Evolutionary conservation across 2,329 filamentous ascomycete species (phyloP), one percentile per base, ranked within the genome.

Genomic region (Magnaporthiopsis poae): DNA sequence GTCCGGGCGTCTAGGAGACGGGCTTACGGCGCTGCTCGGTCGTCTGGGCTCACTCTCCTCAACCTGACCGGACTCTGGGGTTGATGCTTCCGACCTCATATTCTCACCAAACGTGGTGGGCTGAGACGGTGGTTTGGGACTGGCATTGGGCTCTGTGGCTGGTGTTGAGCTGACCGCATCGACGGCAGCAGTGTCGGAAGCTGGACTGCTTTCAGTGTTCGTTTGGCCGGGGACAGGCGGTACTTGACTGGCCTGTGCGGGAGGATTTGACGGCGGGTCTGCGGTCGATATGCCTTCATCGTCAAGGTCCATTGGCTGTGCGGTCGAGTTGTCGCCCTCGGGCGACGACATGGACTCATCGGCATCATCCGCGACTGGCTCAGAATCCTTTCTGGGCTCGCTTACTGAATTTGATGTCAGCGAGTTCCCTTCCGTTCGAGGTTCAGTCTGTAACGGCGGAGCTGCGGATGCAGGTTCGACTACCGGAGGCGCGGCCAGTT

Each of bases 41-140:
- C 9, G 18, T 56, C n/a, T 21, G 4, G 13, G 66, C 60, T 72
- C 71, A 11, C 60, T 36, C 25, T 66, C 64, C 15, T 66, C 64
- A 27, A 66, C 15, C 27, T 66, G 31, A 5, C 60, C 64, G 5
- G 64, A 46, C 59, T 65, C 64, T 15, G 64, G 64, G 13, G 56
- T 65, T 3, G 64, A 65, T 21, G 46, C 33, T 21, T 31, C 25
- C 2, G 64, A 36, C 0, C 13, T 56, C 56, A 36, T 65, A 12
- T 60, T 56, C 12, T 27, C 31, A 18, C 61, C 64, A 1, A n/a
- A 5, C 27, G 31, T 21, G n/a, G 33, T 29, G 13, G 56, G 36
- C 56, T 61, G 31, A 3, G 29, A 9, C 9, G 27, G 1, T 25
- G 56, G 56, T 18, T 33, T 59, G n/a, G 64, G 35, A 3, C 59